Percentiles rank a stretch among this genome's conserved stretches.
These are phyloP conservation scores for Trypanosoma grayi DNA, from an alignment of 208 protist genomes.

Conservation along the genomic window DNA sequence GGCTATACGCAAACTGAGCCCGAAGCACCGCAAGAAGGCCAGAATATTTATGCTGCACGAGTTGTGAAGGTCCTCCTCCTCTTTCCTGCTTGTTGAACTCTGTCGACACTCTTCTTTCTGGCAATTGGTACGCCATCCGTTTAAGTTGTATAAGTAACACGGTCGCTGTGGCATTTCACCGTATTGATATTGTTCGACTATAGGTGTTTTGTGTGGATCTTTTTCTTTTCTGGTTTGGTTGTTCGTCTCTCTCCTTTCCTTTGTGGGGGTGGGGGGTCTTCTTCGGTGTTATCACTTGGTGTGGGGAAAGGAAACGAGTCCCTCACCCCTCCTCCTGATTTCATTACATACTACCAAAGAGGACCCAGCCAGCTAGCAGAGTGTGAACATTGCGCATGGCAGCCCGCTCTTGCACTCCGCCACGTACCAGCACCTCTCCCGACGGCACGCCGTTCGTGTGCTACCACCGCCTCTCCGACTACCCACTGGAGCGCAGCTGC, in stretches of 20 bases:
- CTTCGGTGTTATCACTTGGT: too few relatives aligned
- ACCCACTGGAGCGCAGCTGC: constrained; percentile 17
- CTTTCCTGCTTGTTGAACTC: neutral
- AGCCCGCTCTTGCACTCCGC: constrained; percentile 32
- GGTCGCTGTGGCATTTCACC: too few relatives aligned
- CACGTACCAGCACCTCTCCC: constrained; percentile 13
- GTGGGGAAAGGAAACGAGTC: too few relatives aligned
- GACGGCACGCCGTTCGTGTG: constrained; percentile 22
- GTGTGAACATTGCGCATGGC: constrained; percentile 9
- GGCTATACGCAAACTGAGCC: constrained; percentile 85
- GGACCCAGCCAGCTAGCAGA: neutral
- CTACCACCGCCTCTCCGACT: constrained; percentile 27
- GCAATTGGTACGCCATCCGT: too few relatives aligned
- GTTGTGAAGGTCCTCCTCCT: constrained; percentile 31
- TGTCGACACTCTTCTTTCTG: neutral
- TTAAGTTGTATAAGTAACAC: too few relatives aligned
- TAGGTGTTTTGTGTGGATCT: too few relatives aligned
- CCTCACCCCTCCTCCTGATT: too few relatives aligned
- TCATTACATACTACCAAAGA: too few relatives aligned
- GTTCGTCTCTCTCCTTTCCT: too few relatives aligned
- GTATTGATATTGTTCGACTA: too few relatives aligned
- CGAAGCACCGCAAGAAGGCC: constrained; percentile 82
- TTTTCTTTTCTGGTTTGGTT: too few relatives aligned
- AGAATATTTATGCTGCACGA: constrained; percentile 91
- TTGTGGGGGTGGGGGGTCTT: too few relatives aligned